Base-by-base conservation (phyloP, 2,329 filamentous ascomycete species). In the Cercospora zeae-maydis region DNA sequence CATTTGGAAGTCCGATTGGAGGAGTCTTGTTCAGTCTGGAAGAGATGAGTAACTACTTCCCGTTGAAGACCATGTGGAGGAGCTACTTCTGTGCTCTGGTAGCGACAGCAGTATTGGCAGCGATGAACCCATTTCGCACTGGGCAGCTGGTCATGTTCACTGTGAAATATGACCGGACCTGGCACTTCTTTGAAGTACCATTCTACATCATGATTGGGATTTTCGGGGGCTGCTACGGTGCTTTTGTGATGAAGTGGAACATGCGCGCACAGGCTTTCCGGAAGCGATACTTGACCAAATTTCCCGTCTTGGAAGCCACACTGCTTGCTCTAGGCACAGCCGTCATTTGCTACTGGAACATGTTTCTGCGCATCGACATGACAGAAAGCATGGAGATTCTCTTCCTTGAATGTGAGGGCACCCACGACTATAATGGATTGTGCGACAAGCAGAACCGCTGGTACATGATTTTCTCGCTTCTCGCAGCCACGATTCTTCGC, bases 91-190 rank as follows among this genome's bases (percentile, higher is more conserved):
- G 95, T 77, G 95, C 95, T 31, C 79, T 99, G 67, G 93, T 99
- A 4, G 95, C 93, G 4, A 98, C 95, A 0, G 92, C 92, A 55
- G 92, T 96, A 14, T 80, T 99, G 39, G 89, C 95, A 27, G 91
- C 91, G 63, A 96, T 99, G 91, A 99, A 99, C 71, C 95, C 95
- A 21, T 99, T 99, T 78, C 83, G 95, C 58, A 98, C 95, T 0
- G 95, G 95, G 19, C 95, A 99, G 74, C 84, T 99, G 45, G 95
- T 99, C 85, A 98, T 99, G 93, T 99, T 99, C 77, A 93, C 96
- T 72, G 93, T 99, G 72, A 87, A 87, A 71, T 99, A 99, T 74
- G 93, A 98, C 76, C 89, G 93, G 42, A 89, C 90, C 42, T 99
- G 95, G 95, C 95, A 99, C 78, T 96, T 96, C 73, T 99, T 99